phyloP scores from a whole-genome alignment of 2,329 filamentous ascomycete genomes.

The Pestalotiopsis sp. region DNA sequence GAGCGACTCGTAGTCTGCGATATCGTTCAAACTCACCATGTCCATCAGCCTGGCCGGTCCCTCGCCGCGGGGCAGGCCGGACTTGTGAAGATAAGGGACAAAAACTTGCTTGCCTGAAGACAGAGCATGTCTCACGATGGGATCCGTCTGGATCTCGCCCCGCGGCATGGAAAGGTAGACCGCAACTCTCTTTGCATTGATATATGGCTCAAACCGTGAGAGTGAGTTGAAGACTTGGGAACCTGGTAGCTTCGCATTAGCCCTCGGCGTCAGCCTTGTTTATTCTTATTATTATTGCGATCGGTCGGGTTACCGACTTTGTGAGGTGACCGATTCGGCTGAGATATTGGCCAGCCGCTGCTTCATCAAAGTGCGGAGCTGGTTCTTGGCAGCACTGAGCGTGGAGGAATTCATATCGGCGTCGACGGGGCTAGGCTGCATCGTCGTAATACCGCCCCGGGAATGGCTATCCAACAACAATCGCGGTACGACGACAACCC shows the following conservation, averaged over 20 bases:
- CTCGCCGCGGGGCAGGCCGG: constrained; percentile 44
- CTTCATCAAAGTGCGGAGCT: constrained; percentile 73
- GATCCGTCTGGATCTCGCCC: constrained; percentile 82
- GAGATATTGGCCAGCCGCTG: constrained; percentile 63
- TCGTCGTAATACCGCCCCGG: neutral
- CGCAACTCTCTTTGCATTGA: constrained; percentile 73
- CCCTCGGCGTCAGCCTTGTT: constrained; percentile 5
- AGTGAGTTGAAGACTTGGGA: constrained; percentile 65
- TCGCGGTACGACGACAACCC: neutral
- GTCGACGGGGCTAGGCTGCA: constrained; percentile 1
- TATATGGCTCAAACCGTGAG: constrained; percentile 71
- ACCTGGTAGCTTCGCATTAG: constrained; percentile 49
- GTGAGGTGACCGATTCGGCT: constrained; percentile 62
- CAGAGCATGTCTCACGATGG: constrained; percentile 82
- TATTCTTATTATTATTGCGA: neutral
- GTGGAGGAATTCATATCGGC: constrained; percentile 35
- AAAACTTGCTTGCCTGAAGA: constrained; percentile 80
- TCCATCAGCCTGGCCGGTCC: constrained; percentile 80
- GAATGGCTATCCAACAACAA: neutral
- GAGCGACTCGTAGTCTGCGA: constrained; percentile 78
- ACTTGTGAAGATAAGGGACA: constrained; percentile 83
- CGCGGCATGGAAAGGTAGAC: constrained; percentile 93
- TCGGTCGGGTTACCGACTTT: constrained; percentile 63
- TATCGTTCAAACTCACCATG: constrained; percentile 79
- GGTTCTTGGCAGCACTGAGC: constrained; percentile 72